Conservation (phyloP, 2,329 filamentous ascomycete species). For the Sporothrix pallida region DNA sequence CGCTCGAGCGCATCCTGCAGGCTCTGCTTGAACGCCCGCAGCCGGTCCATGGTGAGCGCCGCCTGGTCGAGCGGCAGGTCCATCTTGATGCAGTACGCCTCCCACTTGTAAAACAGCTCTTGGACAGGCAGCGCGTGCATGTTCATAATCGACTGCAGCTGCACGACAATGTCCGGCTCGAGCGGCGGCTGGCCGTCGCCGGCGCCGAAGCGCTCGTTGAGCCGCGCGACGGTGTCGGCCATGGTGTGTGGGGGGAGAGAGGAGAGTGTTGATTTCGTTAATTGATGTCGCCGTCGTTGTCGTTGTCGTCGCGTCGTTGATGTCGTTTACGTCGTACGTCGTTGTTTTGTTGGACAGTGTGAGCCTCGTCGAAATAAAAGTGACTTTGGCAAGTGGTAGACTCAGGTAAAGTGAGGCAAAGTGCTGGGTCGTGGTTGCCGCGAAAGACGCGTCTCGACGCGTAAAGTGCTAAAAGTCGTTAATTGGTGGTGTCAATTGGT, state of each 20-base stretch:
- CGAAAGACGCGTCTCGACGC: slow-evolving; percentile 37
- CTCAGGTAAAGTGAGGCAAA: neutral
- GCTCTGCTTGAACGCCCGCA: slow-evolving; percentile 82
- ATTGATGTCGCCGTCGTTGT: neutral
- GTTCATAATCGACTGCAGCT: slow-evolving; percentile 84
- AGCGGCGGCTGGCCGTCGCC: slow-evolving; percentile 64
- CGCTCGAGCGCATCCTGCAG: slow-evolving; percentile 80
- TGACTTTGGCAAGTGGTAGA: neutral
- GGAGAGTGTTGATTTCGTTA: neutral
- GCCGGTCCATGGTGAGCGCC: slow-evolving; percentile 64
- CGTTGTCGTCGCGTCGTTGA: neutral
- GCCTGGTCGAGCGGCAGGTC: slow-evolving; percentile 71
- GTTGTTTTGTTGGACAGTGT: neutral
- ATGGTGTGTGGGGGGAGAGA: slow-evolving; percentile 40
- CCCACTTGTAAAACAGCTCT: slow-evolving; percentile 98
- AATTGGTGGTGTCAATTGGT: neutral
- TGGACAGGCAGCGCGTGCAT: slow-evolving; percentile 81
- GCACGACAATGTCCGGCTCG: slow-evolving; percentile 76
- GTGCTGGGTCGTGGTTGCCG: neutral
- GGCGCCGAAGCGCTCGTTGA: slow-evolving; percentile 61
- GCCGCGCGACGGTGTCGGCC: slow-evolving; percentile 50
- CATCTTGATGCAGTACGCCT: slow-evolving; percentile 96
- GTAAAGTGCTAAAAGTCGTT: slow-evolving; percentile 34
- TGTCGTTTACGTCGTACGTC: neutral
- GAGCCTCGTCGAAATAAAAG: neutral